phyloP scores from a whole-genome alignment of 2,329 filamentous ascomycete genomes.

The Ascochyta koolunga region DNA sequence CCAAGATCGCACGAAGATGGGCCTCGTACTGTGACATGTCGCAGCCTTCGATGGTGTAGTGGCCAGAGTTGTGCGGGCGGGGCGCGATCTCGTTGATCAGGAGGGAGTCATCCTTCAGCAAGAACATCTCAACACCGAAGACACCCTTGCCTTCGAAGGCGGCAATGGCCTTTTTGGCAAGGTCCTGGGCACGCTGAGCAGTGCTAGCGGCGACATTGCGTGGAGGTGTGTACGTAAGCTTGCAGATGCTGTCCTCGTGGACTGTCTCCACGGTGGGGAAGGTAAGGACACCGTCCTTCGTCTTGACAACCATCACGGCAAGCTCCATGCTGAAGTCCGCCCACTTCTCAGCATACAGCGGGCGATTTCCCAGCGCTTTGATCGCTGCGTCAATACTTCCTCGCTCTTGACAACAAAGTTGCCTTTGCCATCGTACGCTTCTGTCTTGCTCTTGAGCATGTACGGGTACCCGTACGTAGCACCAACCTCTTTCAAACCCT shows the following conservation, averaged over 20 bases:
- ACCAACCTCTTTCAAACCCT: constrained; percentile 69
- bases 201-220: constrained; percentile 68
- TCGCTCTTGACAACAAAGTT: constrained; percentile 69
- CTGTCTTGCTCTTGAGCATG: constrained; percentile 90
- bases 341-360: constrained; percentile 89
- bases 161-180: constrained; percentile 79
- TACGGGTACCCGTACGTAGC: constrained; percentile 76
- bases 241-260: constrained; percentile 95
- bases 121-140: constrained; percentile 96
- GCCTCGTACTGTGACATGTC: constrained; percentile 90
- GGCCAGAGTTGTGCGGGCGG: constrained; percentile 86
- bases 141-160: constrained; percentile 88
- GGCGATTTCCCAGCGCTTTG: constrained; percentile 67
- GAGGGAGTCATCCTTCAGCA: constrained; percentile 72
- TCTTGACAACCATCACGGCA: constrained; percentile 93
- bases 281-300: constrained; percentile 73
- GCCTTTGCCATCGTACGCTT: constrained; percentile 89
- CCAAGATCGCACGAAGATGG: constrained; percentile 83
- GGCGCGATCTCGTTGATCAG: constrained; percentile 88
- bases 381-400: constrained; percentile 70
- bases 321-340: constrained; percentile 84
- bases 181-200: constrained; percentile 70
- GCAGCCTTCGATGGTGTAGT: constrained; percentile 93
- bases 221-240: constrained; percentile 86
- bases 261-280: constrained; percentile 94